These are phyloP conservation scores for Podospora pseudocomata DNA, from an alignment of 495 filamentous ascomycete species.

Conservation along the genomic window DNA sequence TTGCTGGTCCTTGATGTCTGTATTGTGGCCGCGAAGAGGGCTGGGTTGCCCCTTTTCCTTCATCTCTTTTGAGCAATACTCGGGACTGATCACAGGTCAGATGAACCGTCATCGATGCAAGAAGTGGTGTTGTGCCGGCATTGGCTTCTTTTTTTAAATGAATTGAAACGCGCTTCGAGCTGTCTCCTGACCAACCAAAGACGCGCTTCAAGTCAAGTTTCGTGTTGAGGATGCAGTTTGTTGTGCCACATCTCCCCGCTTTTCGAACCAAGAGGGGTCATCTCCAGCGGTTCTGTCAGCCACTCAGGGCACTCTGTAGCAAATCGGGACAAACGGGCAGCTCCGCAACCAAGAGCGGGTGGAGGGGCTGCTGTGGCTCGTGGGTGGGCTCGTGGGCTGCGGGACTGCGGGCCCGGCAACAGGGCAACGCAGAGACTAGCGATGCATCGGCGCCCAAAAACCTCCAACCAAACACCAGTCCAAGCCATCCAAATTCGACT, in stretches of 20 bases:
- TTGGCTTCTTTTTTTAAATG: constrained; percentile 34
- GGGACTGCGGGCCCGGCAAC: constrained; percentile 17
- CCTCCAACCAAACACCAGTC: constrained; percentile 26
- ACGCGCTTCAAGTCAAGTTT: constrained; percentile 33
- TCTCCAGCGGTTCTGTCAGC: constrained; percentile 15
- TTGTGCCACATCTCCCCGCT: constrained; percentile 19
- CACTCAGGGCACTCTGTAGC: constrained; percentile 9
- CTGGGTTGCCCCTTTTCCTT: neutral
- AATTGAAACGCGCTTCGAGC: constrained; percentile 32
- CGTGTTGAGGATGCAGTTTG: constrained; percentile 19
- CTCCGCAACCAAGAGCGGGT: constrained; percentile 15
- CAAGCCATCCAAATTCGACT: constrained; percentile 17
- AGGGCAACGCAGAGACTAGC: constrained; percentile 8
- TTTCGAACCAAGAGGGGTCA: constrained; percentile 1
- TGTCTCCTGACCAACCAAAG: constrained; percentile 30
- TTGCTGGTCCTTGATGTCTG: neutral
- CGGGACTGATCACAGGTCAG: neutral
- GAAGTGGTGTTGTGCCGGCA: constrained; percentile 19
- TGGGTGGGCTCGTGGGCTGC: neutral
- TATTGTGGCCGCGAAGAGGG: neutral
- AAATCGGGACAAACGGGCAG: constrained; percentile 24
- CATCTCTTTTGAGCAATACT: neutral
- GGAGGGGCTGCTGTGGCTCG: constrained; percentile 1
- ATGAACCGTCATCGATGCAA: constrained; percentile 5
- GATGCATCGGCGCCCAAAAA: constrained; percentile 28